Evolutionary conservation across 1,139 yeast species (phyloP).

Genomic region (Kodamaea sp.): DNA sequence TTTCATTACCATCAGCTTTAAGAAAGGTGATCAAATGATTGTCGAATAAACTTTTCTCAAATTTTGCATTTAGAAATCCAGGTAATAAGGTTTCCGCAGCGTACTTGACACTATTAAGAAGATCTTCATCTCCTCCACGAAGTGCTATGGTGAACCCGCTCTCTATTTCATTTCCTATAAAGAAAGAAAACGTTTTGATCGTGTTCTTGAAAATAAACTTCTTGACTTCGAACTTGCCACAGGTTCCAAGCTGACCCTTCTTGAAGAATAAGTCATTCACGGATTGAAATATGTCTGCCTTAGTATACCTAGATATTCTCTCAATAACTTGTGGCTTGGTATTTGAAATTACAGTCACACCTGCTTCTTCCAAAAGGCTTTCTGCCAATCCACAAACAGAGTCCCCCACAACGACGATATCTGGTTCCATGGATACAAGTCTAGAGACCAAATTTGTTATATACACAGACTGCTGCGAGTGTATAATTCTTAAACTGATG

Average conservation of each 20-base stretch:
- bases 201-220: constrained; percentile 56
- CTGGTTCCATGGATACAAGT: constrained; percentile 75
- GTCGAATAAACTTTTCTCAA: constrained; percentile 79
- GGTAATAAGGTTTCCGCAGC: constrained; percentile 80
- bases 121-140: constrained; percentile 70
- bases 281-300: constrained; percentile 69
- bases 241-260: constrained; percentile 65
- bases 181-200: constrained; percentile 71
- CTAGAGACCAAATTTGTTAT: constrained; percentile 80
- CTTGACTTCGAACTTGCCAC: constrained; percentile 70
- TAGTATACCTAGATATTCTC: constrained; percentile 76
- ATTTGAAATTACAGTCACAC: constrained; percentile 75
- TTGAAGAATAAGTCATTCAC: constrained; percentile 51
- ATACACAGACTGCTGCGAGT: constrained; percentile 88
- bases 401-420: constrained; percentile 76
- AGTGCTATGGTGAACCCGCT: constrained; percentile 82
- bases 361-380: constrained; percentile 67
- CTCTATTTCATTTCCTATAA: constrained; percentile 73
- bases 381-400: constrained; percentile 84
- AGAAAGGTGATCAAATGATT: constrained; percentile 46
- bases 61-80: constrained; percentile 70
- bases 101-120: constrained; percentile 67
- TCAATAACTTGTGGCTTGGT: constrained; percentile 83
- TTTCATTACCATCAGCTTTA: constrained; percentile 8
- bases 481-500: constrained; percentile 78